Conservation (phyloP, 2,329 filamentous ascomycete species). For the Paracamarosporium sp. region DNA sequence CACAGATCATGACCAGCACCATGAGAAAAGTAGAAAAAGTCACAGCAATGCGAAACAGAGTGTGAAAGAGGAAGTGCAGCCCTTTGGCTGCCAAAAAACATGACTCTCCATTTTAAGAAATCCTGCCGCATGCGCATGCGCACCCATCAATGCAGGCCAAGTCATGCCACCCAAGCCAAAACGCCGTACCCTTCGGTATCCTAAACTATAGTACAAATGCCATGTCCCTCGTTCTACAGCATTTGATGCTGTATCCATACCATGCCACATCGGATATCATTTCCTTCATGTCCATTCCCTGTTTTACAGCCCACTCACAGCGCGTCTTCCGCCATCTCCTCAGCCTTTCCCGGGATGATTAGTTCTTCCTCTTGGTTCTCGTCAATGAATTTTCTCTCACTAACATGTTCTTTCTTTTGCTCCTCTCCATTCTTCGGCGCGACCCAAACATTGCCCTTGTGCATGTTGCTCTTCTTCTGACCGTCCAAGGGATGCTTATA, state of each 20-base stretch:
- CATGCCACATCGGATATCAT: background rate
- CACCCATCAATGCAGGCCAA: slow-evolving; percentile 16
- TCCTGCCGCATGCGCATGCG: slow-evolving; percentile 4
- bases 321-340: slow-evolving; percentile 28
- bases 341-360: slow-evolving; percentile 64
- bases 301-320: slow-evolving; percentile 3
- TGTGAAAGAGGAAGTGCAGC: slow-evolving; percentile 19
- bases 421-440: slow-evolving; percentile 54
- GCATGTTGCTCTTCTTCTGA: slow-evolving; percentile 73
- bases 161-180: slow-evolving; percentile 15
- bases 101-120: slow-evolving; percentile 16
- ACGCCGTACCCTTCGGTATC: slow-evolving; percentile 19
- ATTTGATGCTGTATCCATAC: slow-evolving; percentile 3
- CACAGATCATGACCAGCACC: background rate
- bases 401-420: slow-evolving; percentile 72
- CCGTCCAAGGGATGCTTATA: slow-evolving; percentile 87
- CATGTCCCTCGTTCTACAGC: slow-evolving; percentile 3
- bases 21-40: background rate
- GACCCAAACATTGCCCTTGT: slow-evolving; percentile 91
- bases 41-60: slow-evolving; percentile 1
- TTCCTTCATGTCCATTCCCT: background rate
- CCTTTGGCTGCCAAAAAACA: slow-evolving; percentile 19
- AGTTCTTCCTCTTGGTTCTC: slow-evolving; percentile 73
- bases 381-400: slow-evolving; percentile 86
- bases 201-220: slow-evolving; percentile 27